Evolutionary conservation across 768 basidiomycete genomes (phyloP), one percentile per base, ranked within the genome.

Genomic region (Boletus speciosus): DNA sequence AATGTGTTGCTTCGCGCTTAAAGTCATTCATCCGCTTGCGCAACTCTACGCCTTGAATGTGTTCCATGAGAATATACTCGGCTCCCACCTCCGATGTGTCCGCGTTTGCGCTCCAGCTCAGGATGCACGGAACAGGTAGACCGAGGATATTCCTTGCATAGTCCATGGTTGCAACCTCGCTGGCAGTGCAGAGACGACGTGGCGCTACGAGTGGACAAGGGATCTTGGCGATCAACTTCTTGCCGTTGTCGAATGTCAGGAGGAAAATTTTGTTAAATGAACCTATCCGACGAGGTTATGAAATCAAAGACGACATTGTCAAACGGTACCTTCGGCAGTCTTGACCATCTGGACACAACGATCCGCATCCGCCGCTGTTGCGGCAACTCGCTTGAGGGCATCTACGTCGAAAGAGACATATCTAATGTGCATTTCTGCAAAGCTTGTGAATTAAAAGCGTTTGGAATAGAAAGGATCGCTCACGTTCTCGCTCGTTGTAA

Each of bases 1-100:
- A 19, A 3, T 32, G 57, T 12, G 53, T 23, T 39, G 27, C 37
- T 42, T 45, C 35, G 14, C 27, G 38, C 21, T 7, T n/a, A 31
- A 49, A 32, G 31, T 12, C 12, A 47, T 16, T 16, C 65, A 50
- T n/a, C 40, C 44, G 12, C 19, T 37, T 66, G 61, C 68, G 15
- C 59, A 45, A n/a, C 52, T 47, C 41, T 66, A 62, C 15, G 66
- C 73, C 44, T 55, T 36, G 38, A 12, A 61, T 54, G 35, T 65
- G 60, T 59, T 74, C 72, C 69, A 71, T 69, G 35, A 74, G 57
- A 46, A 74, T 73, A 53, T 61, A 74, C 47, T 72, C 67, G n/a
- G 66, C 43, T 15, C 70, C 67, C 3, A 73, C 66, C 32, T 59
- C 57, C 10, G 62, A 68, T 12, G 21, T 19, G 27, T 55, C 54